These are phyloP conservation scores for Fistulinella prunicolor DNA, from an alignment of 768 basidiomycete genomes.

Conservation along the genomic window DNA sequence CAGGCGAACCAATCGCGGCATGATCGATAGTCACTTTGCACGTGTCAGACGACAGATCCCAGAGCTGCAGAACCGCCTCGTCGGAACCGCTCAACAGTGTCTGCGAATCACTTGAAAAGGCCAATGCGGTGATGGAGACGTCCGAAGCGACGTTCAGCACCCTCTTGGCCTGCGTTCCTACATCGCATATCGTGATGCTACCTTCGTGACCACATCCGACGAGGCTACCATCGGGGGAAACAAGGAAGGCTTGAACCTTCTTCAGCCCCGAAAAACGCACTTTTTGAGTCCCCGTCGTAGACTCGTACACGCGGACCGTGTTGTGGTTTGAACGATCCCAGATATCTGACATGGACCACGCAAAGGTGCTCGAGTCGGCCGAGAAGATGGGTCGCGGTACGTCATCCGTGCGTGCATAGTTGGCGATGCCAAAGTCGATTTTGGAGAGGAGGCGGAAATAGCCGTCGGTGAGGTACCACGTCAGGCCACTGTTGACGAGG, in stretches of 20 bases:
- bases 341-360: conserved; percentile 4
- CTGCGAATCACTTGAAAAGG: conserved; percentile 13
- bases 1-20: background rate
- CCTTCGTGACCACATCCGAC: conserved; percentile 14
- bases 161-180: background rate
- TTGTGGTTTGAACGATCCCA: background rate
- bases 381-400: conserved; percentile 2
- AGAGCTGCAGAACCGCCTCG: conserved; percentile 8
- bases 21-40: background rate
- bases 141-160: background rate
- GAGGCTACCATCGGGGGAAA: background rate
- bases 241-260: conserved; percentile 3
- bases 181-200: conserved; percentile 2
- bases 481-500: background rate
- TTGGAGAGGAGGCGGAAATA: conserved; percentile 1
- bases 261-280: conserved; percentile 5
- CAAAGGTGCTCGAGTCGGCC: conserved; percentile 5
- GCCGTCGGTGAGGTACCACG: conserved; percentile 5
- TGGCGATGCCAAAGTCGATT: conserved; percentile 8
- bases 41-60: conserved; percentile 10
- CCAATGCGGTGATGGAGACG: conserved; percentile 2
- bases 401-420: background rate
- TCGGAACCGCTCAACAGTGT: conserved; percentile 11
- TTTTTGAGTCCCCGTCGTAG: conserved; percentile 1
- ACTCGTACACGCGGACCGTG: conserved; percentile 6